Base-by-base conservation (phyloP, 306 rosid species). In the Rosa rugosa region DNA sequence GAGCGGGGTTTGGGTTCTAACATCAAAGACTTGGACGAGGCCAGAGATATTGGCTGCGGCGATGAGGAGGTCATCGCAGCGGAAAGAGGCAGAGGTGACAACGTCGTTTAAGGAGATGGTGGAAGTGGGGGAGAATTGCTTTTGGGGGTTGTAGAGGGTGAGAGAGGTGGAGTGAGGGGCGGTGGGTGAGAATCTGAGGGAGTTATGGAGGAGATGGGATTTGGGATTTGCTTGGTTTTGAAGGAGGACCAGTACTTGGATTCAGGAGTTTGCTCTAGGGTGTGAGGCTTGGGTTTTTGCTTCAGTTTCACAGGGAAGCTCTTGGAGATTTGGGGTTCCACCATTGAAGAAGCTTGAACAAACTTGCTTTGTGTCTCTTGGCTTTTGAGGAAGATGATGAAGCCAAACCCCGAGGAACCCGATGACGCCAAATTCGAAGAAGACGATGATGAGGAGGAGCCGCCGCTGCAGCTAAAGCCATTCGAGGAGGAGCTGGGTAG, bases 201-300 rank as follows among this genome's bases (percentile, higher is more conserved):
- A 85, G 73, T 89, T 85, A 93, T 69, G 17, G 96, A 59, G 77
- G 89, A 85, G 81, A 89, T 79, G 42, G 86, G 92, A 13, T 85
- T 53, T 0, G 93, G 88, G 80, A 92, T 88, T 80, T 95, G 90
- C 16, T 77, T 78, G 53, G 84, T 74, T 67, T 89, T 91, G 89
- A 92, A 91, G 77, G 98, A 95, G 31, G 97, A 91, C 97, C 98
- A 95, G 86, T 90, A 91, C 25, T 86, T 90, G 1, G 98, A 92
- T 81, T 92, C 97, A 0, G 90, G 46, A 11, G 93, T 90, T 84
- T 91, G 81, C 1, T 81, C 82, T 18, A 79, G 85, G 3, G 86
- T 87, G 79, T 94, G 84, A 5, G 93, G 81, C 73, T 95, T 95
- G 0, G 97, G 66, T 81, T 87, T 95, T 14, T 84, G 83, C 83